These are phyloP conservation scores for Penicillium sp. DNA, from an alignment of 2,329 filamentous ascomycete species.

Conservation along the genomic window DNA sequence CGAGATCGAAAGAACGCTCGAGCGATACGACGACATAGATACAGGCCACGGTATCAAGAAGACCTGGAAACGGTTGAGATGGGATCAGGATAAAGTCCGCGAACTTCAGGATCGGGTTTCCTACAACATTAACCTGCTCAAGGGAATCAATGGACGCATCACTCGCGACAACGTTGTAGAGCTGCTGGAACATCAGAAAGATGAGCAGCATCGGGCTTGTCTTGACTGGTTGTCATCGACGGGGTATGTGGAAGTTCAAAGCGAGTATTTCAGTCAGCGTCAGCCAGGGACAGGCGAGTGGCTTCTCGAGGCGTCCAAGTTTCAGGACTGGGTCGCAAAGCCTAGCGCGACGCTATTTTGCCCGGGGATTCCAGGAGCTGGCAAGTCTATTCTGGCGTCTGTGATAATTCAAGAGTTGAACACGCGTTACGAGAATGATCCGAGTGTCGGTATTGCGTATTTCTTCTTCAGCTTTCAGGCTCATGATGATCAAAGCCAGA, in stretches of 20 bases:
- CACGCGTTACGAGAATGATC: background rate
- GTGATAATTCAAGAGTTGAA: background rate
- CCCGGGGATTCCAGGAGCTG: background rate
- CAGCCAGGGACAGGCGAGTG: background rate
- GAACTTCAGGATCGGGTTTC: background rate
- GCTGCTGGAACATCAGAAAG: background rate
- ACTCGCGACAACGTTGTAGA: background rate
- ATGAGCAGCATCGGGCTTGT: background rate
- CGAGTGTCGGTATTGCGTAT: background rate
- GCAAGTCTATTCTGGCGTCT: background rate
- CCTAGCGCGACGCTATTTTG: background rate
- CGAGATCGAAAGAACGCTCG: background rate
- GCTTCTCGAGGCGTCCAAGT: background rate
- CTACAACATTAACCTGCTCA: background rate
- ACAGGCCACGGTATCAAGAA: background rate
- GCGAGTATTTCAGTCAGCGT: background rate
- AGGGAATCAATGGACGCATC: background rate
- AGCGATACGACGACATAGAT: background rate
- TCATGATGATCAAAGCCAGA: background rate
- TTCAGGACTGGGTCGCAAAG: background rate
- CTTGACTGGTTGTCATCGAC: background rate
- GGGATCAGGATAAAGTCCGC: background rate
- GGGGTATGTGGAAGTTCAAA: background rate
- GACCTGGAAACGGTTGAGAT: background rate
- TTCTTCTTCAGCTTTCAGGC: background rate